phyloP scores from a whole-genome alignment of 192 early-diverging fungal genomes.

The Thoreauomyces humboldtii region DNA sequence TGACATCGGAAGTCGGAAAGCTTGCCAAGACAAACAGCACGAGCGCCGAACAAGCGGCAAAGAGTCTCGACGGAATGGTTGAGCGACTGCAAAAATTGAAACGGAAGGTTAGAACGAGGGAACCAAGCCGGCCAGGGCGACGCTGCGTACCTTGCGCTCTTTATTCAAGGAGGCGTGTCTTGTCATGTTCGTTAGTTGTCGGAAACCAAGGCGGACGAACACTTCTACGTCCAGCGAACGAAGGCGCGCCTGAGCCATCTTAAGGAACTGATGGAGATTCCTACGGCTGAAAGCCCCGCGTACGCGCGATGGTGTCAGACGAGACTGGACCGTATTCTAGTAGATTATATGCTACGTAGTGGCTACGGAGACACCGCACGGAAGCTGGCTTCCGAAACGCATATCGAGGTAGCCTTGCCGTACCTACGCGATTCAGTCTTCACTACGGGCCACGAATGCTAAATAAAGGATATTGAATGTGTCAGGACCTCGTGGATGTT shows the following conservation, averaged over 20 bases:
- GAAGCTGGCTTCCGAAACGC: conserved; percentile 50
- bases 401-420: conserved; percentile 63
- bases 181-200: conserved; percentile 47
- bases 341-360: conserved; percentile 93
- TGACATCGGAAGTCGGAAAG: conserved; percentile 26
- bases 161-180: not conserved
- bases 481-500: conserved; percentile 83
- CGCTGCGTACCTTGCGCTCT: not conserved
- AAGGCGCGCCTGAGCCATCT: conserved; percentile 76
- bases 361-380: conserved; percentile 78
- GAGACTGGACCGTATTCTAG: conserved; percentile 83
- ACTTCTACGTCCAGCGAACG: conserved; percentile 63
- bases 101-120: conserved; percentile 56
- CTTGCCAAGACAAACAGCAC: not conserved
- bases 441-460: too few relatives aligned
- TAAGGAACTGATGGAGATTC: conserved; percentile 64
- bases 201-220: conserved; percentile 77
- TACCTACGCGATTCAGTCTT: not conserved
- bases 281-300: conserved; percentile 62
- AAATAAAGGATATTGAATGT: too few relatives aligned
- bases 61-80: conserved; percentile 64
- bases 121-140: too few relatives aligned
- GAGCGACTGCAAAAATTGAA: conserved; percentile 67
- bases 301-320: conserved; percentile 84
- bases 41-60: conserved; percentile 48